Conservation (phyloP, 495 filamentous ascomycete genomes). For the Penicillium turbatum region DNA sequence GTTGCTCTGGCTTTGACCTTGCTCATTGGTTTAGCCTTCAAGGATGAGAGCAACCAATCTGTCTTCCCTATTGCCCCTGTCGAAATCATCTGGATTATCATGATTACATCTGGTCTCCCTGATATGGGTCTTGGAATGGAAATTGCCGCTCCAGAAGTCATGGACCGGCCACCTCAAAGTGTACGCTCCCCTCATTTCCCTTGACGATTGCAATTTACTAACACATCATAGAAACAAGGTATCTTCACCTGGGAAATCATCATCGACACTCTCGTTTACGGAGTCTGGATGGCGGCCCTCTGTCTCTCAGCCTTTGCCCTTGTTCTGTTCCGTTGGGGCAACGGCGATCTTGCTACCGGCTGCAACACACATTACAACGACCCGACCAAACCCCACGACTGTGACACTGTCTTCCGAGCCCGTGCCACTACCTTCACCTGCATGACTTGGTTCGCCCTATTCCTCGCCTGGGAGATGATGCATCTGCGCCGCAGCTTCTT, state of each 20-base stretch:
- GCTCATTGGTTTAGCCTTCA: constrained; percentile 68
- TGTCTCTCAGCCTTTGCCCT: constrained; percentile 61
- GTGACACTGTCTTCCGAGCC: constrained; percentile 65
- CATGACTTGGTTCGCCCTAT: constrained; percentile 70
- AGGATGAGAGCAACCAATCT: constrained; percentile 57
- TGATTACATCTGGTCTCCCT: constrained; percentile 68
- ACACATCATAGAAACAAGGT: constrained; percentile 51
- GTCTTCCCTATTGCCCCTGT: constrained; percentile 71
- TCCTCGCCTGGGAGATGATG: constrained; percentile 72
- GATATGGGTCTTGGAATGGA: constrained; percentile 76
- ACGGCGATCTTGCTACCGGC: constrained; percentile 56
- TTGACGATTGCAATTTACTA: constrained; percentile 19
- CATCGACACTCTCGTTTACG: constrained; percentile 65
- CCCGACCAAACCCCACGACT: constrained; percentile 32
- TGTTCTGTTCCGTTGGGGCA: constrained; percentile 62
- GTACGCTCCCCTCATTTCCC: constrained; percentile 27
- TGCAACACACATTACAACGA: constrained; percentile 58
- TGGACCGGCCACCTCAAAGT: constrained; percentile 61
- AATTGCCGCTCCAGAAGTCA: constrained; percentile 59
- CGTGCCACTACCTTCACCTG: constrained; percentile 68
- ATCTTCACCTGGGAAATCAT: constrained; percentile 68
- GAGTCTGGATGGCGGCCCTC: constrained; percentile 64
- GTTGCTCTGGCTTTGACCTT: constrained; percentile 65
- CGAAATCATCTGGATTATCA: constrained; percentile 75
- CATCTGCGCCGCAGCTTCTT: constrained; percentile 66